These are phyloP conservation scores for Pichia manshurica DNA, from an alignment of 805 yeast species.

Conservation along the genomic window DNA sequence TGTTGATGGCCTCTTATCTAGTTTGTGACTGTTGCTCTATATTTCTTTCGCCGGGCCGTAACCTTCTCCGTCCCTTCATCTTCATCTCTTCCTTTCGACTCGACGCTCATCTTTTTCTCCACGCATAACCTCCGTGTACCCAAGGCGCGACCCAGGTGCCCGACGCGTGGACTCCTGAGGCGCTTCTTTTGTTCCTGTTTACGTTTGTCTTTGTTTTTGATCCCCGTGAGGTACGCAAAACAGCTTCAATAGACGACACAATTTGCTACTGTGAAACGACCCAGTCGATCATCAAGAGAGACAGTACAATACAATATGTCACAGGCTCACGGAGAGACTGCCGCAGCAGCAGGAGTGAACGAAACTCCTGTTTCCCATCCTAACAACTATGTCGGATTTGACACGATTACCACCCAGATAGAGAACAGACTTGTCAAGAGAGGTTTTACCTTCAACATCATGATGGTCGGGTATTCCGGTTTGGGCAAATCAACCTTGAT, in stretches of 20 bases:
- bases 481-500: conserved; percentile 90
- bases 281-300: too few species aligned
- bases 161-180: background rate
- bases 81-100: too few species aligned
- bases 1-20: too few species aligned
- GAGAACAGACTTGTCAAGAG: conserved; percentile 85
- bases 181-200: background rate
- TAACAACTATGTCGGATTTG: conserved; percentile 85
- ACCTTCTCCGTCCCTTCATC: too few species aligned
- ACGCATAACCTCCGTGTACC: background rate
- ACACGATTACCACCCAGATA: conserved; percentile 91
- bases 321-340: background rate
- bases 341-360: background rate
- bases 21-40: background rate
- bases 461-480: conserved; percentile 93
- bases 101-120: background rate
- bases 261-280: too few species aligned
- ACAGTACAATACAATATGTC: too few species aligned
- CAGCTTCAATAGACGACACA: too few species aligned
- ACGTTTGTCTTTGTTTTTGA: background rate
- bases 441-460: conserved; percentile 90
- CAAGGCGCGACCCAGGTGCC: background rate
- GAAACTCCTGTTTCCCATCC: conserved; percentile 41
- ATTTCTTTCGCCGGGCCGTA: too few species aligned
- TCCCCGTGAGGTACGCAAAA: too few species aligned